phyloP scores from a whole-genome alignment of 129 eudicot species.

The Cynara cardunculus region DNA sequence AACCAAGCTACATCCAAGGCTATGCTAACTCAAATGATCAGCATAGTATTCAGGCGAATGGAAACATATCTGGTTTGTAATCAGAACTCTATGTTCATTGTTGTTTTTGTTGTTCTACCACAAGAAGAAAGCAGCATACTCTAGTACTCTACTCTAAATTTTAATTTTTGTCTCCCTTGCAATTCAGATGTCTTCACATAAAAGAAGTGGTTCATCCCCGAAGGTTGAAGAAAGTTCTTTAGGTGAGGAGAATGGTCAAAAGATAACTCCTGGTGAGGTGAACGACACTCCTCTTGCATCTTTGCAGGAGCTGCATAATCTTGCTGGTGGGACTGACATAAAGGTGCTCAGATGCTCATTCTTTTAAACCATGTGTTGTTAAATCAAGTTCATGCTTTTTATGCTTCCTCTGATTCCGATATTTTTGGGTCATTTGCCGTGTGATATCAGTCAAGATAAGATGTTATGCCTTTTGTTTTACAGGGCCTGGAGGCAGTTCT shows the following conservation, averaged over 20 bases:
- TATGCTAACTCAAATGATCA: conserved; percentile 97
- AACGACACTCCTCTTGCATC: conserved; percentile 60
- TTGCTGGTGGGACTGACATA: conserved; percentile 90
- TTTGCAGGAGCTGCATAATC: conserved; percentile 85
- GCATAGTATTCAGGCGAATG: conserved; percentile 88
- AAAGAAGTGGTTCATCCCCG: conserved; percentile 34
- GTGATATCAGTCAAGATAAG: not conserved
- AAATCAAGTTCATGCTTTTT: not conserved
- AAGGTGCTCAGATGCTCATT: conserved; percentile 47
- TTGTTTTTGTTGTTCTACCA: conserved; percentile 6
- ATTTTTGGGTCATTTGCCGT: conserved; percentile 1
- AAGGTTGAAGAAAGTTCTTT: conserved; percentile 43
- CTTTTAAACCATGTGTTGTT: not conserved
- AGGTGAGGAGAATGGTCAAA: conserved; percentile 48
- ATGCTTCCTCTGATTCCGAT: not conserved
- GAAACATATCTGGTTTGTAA: conserved; percentile 78
- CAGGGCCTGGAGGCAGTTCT: conserved; percentile 99
- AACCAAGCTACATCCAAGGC: conserved; percentile 99
- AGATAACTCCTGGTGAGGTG: conserved; percentile 37
- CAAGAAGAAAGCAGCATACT: not conserved
- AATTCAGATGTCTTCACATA: conserved; percentile 39
- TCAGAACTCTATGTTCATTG: not conserved
- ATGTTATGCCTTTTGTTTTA: conserved; percentile 14
- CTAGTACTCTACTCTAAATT: conserved; percentile 17
- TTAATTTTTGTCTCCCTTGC: conserved; percentile 17